Evolutionary conservation across 2,329 filamentous ascomycete genomes (phyloP), one percentile per base, ranked within the genome.

Genomic region (Botrytis porri): DNA sequence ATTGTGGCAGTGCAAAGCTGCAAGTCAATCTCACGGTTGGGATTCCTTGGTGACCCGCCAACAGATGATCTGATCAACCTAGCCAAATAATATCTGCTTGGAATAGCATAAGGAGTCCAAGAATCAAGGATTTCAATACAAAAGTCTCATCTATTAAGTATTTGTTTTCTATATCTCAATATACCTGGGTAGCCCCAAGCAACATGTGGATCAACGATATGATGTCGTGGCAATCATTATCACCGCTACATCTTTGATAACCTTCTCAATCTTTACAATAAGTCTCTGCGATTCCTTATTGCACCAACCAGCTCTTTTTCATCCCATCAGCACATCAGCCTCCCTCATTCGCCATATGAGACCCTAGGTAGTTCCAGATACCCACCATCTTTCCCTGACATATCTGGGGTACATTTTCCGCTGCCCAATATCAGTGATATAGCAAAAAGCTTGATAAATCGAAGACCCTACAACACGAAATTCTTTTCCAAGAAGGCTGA

Each of bases 151-250:
- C n/a, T 20, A n/a, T n/a, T n/a, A 20, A 4, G 3, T 57, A 57
- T 20, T 29, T 20, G 7, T 29, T 63, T n/a, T 60, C 25, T 41
- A 29, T 22, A 48, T 48, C 20, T 48, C 22, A 45, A 5, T 25
- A 70, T 32, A 48, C 25, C 41, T 62, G 29, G 41, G 22, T 48
- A 45, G 41, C 29, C 63, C 62, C 45, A 48, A 43, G 39, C 37
- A 41, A 51, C 37, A 72, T 70, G 65, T 74, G 64, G 54, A 73
- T 65, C 71, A 65, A 4, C 12, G 9, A 32, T 54, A 51, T 67
- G 48, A 60, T 72, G 70, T 72, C 62, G 70, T 72, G 70, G 62
- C 70, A 65, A 67, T 45, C 62, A 51, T 39, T 45, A 67, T 25
- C 48, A 39, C 35, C 45, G 45, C 64, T 67, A 67, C 64, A 54